Evolutionary conservation across 805 yeast genomes (phyloP).

Genomic region (Yarrowia yakushimensis): DNA sequence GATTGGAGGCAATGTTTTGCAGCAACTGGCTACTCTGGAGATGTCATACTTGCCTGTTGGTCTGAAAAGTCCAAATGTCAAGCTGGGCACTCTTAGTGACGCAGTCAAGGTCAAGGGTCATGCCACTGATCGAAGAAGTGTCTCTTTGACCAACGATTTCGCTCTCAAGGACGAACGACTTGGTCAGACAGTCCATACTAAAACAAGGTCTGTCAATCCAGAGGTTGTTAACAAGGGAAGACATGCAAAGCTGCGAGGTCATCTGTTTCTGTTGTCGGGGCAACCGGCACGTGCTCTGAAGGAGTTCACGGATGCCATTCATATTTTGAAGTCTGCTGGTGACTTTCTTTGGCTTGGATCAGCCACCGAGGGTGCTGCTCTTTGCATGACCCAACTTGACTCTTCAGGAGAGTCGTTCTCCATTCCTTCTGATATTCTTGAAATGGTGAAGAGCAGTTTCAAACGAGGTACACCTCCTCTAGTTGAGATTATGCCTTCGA

Average conservation of each 20-base stretch:
- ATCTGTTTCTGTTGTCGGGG: constrained; percentile 71
- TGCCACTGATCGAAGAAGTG: not conserved
- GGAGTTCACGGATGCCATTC: constrained; percentile 70
- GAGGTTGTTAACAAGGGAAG: constrained; percentile 9
- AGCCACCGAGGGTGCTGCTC: constrained; percentile 76
- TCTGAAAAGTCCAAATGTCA: constrained; percentile 32
- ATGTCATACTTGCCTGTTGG: constrained; percentile 9
- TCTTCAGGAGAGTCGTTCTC: not conserved
- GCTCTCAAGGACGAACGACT: not conserved
- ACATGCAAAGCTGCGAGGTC: constrained; percentile 22
- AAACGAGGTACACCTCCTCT: not conserved
- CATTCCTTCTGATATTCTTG: not conserved
- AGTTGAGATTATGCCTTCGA: constrained; percentile 30
- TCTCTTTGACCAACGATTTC: not conserved
- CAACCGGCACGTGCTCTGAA: constrained; percentile 65
- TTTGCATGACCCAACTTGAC: constrained; percentile 54
- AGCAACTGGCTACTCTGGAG: constrained; percentile 6
- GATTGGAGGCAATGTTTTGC: not conserved
- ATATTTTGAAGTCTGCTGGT: constrained; percentile 53
- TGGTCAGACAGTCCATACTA: not conserved
- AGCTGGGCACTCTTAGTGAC: constrained; percentile 33
- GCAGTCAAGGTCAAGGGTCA: constrained; percentile 2
- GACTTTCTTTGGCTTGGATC: constrained; percentile 89
- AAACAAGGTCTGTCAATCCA: not conserved
- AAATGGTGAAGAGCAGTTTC: not conserved